A percentile compares a stretch with the other conserved stretches of the same genome.
phyloP scores from a whole-genome alignment of 2,329 filamentous ascomycete species.

The Fusarium camptoceras region DNA sequence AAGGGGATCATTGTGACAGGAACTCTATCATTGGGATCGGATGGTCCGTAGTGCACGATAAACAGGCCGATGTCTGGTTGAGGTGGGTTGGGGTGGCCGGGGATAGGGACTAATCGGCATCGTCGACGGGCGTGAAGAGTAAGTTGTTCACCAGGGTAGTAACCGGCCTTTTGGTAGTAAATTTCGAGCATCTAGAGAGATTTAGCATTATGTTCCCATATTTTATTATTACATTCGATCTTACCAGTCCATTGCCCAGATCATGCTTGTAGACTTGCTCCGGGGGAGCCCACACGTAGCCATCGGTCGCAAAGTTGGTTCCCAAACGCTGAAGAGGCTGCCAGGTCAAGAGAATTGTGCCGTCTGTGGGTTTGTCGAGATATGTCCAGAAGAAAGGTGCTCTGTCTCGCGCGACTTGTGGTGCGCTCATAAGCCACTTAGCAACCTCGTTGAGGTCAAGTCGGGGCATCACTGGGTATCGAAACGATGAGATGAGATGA shows the following conservation, averaged over 20 bases:
- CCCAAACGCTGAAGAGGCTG: slow-evolving; percentile 79
- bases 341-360: slow-evolving; percentile 87
- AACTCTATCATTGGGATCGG: slow-evolving; percentile 79
- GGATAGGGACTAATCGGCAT: slow-evolving; percentile 83
- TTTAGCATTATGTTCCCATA: slow-evolving; percentile 23
- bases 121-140: slow-evolving; percentile 84
- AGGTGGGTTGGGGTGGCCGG: slow-evolving; percentile 75
- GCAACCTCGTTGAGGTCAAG: slow-evolving; percentile 82
- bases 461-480: slow-evolving; percentile 79
- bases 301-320: slow-evolving; percentile 87
- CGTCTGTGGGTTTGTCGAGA: slow-evolving; percentile 83
- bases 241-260: slow-evolving; percentile 69
- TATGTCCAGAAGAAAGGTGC: slow-evolving; percentile 95
- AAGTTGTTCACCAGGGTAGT: slow-evolving; percentile 78
- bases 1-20: slow-evolving; percentile 75
- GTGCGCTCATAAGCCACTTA: slow-evolving; percentile 84
- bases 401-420: slow-evolving; percentile 84
- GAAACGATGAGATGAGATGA: slow-evolving; percentile 86
- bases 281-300: slow-evolving; percentile 87
- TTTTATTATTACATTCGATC: slow-evolving; percentile 35
- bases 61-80: slow-evolving; percentile 85
- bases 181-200: slow-evolving; percentile 82
- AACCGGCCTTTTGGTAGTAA: slow-evolving; percentile 84
- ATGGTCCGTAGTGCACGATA: slow-evolving; percentile 89
- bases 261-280: slow-evolving; percentile 84